A percentile compares a stretch with the other conserved stretches of the same genome.
Evolutionary conservation across 495 filamentous ascomycete genomes (phyloP).

Genomic region (Aspergillus asperescens): DNA sequence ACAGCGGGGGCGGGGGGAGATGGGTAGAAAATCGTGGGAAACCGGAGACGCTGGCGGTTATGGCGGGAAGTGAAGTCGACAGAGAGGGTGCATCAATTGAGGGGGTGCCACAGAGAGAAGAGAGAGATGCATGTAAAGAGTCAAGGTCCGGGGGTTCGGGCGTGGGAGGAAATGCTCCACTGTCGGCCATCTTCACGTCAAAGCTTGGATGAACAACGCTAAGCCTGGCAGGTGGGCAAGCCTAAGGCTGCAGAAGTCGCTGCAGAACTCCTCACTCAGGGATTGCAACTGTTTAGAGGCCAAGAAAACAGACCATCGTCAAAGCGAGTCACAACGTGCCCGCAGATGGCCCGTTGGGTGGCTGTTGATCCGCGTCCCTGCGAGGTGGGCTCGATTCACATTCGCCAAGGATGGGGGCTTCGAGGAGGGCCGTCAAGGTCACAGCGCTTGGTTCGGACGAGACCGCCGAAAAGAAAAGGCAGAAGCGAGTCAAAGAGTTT

Average conservation of each 20-base stretch:
- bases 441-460: background rate
- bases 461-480: background rate
- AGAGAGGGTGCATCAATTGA: constrained; percentile 11
- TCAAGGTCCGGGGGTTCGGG: constrained; percentile 9
- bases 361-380: constrained; percentile 7
- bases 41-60: constrained; percentile 20
- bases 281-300: background rate
- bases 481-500: background rate
- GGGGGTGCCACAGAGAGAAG: background rate
- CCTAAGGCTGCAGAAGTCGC: constrained; percentile 4
- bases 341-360: constrained; percentile 13
- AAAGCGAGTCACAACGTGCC: constrained; percentile 9
- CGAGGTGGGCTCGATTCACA: constrained; percentile 7
- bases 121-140: constrained; percentile 11
- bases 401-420: background rate
- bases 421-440: background rate
- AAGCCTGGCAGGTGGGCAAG: constrained; percentile 3
- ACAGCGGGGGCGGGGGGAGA: constrained; percentile 24
- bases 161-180: constrained; percentile 10
- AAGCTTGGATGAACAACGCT: constrained; percentile 13
- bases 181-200: constrained; percentile 17
- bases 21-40: constrained; percentile 21
- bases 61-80: constrained; percentile 19
- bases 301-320: constrained; percentile 8
- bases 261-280: background rate